Evolutionary conservation across 768 basidiomycete genomes (phyloP), one percentile per base, ranked within the genome.

Genomic region (Boletus sp.): DNA sequence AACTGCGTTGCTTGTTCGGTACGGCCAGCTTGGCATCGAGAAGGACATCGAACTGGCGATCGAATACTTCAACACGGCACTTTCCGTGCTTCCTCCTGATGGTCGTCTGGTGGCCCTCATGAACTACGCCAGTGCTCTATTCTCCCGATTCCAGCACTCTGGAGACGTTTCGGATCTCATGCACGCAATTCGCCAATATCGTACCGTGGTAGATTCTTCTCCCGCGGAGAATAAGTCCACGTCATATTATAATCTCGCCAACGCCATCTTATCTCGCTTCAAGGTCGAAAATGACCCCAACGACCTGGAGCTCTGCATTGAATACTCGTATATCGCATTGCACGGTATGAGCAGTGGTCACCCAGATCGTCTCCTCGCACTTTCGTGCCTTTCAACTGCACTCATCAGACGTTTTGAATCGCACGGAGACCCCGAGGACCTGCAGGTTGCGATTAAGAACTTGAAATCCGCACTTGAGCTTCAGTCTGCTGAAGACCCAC

Each of bases 41-140:
- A 50, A 53, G 34, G 73, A 73, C 34, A 50, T 73, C 4, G 64
- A 73, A 37, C 53, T 67, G n/a, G 72, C 63, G 9, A 61, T 69
- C 40, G 56, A 61, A 32, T 51, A 61, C 39, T 67, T 70, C 29
- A 57, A 48, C 35, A 55, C 57, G 7, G 66, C 61, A 9, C 64
- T 67, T 15, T 43, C 58, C 32, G 38, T 52, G 0, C 62, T 68
- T 19, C 60, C 67, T 21, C 55, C 54, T 3, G 47, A 56, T 27
- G 54, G 55, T 30, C 63, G 67, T 39, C 52, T 64, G 7, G 51
- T 59, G 25, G 42, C 65, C 32, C 58, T 59, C 23, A 69, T 67
- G 67, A 65, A 67, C 44, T 65, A 67, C 33, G 69, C 68, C 15
- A 69, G 65, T 21, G 68, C 69, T 17, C 47, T 70, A 2, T 54